Base-by-base conservation (phyloP, 2,329 filamentous ascomycete genomes). In the Venturia carpophila region DNA sequence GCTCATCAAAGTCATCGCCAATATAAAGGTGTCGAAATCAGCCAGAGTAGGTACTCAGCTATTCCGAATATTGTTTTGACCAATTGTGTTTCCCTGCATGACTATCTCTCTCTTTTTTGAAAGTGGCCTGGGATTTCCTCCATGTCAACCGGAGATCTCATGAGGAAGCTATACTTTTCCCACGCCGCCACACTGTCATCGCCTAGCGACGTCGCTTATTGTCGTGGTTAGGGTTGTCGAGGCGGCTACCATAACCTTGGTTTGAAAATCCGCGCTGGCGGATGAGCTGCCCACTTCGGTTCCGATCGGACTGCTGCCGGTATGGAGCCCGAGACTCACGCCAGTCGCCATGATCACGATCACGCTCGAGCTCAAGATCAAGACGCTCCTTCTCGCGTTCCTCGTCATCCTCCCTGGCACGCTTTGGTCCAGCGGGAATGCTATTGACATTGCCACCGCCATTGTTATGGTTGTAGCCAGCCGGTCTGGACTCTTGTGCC, bases 401-500 rank as follows among this genome's bases (percentile, higher is more conserved):
- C 0, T 58, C 52, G 27, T 58, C 30, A 3, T 58, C 52, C 52
- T 58, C 52, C 30, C 52, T 58, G 37, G 52, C 30, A 58, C 52
- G 52, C 52, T 58, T 58, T 37, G 52, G 52, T 34, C 52, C 52
- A n/a, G 52, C 27, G 15, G 52, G 52, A 37, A 58, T 37, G 52
- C 27, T 11, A 9, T 19, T 37, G 5, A 15, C 27, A n/a, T 15
- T 58, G 17, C 52, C 24, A 58, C 30, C 30, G 13, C n/a, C n/a
- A 9, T 37, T 58, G 52, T 17, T 37, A 24, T 58, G 13, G 19
- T 37, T 58, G 21, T 13, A 52, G 47, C 21, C 47, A 34, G 17
- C 30, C 30, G 27, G 52, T 58, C 52, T 58, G 19, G 30, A 58
- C 52, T 34, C 52, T 5, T 58, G 27, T 37, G 30, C 52, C 52